A percentile compares a stretch with the other conserved stretches of the same genome.
Conservation (phyloP, 495 filamentous ascomycete genomes). For the Aspergillus cavernicola region DNA sequence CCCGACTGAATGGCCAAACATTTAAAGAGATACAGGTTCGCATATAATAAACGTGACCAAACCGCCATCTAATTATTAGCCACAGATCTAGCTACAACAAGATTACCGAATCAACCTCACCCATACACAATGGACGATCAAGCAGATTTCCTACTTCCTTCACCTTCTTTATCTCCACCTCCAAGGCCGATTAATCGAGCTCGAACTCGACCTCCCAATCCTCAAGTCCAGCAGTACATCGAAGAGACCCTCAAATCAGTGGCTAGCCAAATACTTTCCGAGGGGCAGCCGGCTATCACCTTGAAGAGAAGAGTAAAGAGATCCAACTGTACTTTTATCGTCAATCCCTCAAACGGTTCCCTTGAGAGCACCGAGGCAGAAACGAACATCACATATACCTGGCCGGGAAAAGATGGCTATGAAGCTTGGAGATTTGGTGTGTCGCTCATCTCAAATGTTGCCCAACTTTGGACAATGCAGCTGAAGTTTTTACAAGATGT, state of each 20-base stretch:
- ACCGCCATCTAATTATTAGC: no score
- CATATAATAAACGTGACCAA: no score
- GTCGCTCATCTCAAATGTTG: not conserved
- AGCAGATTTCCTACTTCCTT: not conserved
- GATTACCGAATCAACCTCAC: no score
- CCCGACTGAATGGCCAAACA: no score
- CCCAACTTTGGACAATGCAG: slow-evolving; percentile 15
- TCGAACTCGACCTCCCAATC: not conserved
- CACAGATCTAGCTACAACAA: no score
- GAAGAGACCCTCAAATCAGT: slow-evolving; percentile 26
- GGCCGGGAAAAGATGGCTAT: slow-evolving; percentile 54
- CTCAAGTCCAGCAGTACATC: slow-evolving; percentile 30
- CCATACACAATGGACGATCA: slow-evolving; percentile 4
- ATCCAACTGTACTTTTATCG: slow-evolving; percentile 13
- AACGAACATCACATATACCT: slow-evolving; percentile 36
- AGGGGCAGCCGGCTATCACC: slow-evolving; percentile 31
- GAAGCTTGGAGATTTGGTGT: slow-evolving; percentile 69
- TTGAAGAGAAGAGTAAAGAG: slow-evolving; percentile 26
- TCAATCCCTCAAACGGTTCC: slow-evolving; percentile 29
- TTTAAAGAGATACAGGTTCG: no score
- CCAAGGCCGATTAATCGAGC: not conserved
- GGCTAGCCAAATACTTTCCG: slow-evolving; percentile 23
- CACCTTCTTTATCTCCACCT: not conserved
- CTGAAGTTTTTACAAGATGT: no score
- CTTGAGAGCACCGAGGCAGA: slow-evolving; percentile 23